A percentile compares a stretch with the other conserved stretches of the same genome.
These are phyloP conservation scores for Galerina marginata DNA, from an alignment of 768 basidiomycete genomes.

Conservation along the genomic window DNA sequence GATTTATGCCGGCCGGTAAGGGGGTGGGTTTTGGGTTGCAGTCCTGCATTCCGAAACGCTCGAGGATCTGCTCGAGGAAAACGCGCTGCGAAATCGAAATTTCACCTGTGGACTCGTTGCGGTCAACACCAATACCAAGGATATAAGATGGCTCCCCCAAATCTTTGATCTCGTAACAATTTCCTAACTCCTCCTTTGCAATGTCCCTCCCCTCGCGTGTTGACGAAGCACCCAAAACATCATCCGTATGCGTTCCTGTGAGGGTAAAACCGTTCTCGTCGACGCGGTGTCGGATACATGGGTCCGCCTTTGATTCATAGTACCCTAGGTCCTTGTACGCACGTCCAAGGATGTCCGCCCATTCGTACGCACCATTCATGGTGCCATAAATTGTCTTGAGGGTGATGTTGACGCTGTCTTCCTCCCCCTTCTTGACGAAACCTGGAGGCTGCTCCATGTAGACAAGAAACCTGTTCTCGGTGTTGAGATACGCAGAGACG, in stretches of 20 bases:
- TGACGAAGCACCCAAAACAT: conserved; percentile 18
- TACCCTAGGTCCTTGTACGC: conserved; percentile 14
- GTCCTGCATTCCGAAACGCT: conserved; percentile 16
- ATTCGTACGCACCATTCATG: conserved; percentile 26
- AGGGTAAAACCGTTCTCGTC: conserved; percentile 17
- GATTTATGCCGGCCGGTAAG: conserved; percentile 11
- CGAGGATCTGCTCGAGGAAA: conserved; percentile 14
- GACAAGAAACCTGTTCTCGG: background rate
- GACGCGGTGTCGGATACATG: conserved; percentile 14
- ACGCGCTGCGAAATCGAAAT: conserved; percentile 14
- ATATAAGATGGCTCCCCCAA: conserved; percentile 8
- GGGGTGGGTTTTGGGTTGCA: conserved; percentile 18
- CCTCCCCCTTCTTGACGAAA: conserved; percentile 18
- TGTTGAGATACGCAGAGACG: background rate
- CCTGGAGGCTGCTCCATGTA: conserved; percentile 21
- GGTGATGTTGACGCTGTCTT: conserved; percentile 24
- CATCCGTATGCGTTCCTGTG: conserved; percentile 20
- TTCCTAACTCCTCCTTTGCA: conserved; percentile 20
- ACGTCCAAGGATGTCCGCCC: background rate
- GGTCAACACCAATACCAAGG: conserved; percentile 17
- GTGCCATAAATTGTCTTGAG: conserved; percentile 29
- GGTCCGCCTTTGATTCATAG: conserved; percentile 23
- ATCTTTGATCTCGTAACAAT: conserved; percentile 15
- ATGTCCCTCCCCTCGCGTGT: background rate
- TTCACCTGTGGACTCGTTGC: background rate